Evolutionary conservation across 768 basidiomycete genomes (phyloP).

Genomic region (Tricholoma sp.): DNA sequence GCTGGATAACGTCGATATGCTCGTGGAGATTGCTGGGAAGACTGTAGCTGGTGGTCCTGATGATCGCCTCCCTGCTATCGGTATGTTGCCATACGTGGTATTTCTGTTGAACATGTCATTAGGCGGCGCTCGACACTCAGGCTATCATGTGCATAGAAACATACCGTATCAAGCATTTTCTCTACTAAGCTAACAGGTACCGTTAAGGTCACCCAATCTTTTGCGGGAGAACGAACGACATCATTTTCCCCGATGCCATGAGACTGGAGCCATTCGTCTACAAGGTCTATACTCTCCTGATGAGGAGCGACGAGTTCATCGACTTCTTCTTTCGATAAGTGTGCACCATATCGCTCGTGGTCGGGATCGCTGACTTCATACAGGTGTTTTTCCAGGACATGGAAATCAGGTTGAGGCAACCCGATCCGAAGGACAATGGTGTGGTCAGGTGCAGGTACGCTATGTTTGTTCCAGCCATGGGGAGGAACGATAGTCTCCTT

Average conservation of each 20-base stretch:
- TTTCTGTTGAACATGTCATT: conserved; percentile 31
- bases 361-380: conserved; percentile 55
- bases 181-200: conserved; percentile 59
- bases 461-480: conserved; percentile 40
- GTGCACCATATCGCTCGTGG: conserved; percentile 48
- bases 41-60: conserved; percentile 68
- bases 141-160: conserved; percentile 12
- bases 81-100: conserved; percentile 60
- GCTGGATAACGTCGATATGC: conserved; percentile 66
- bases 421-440: conserved; percentile 54
- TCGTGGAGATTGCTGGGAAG: conserved; percentile 53
- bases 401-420: conserved; percentile 49
- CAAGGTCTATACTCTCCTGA: conserved; percentile 43
- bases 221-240: conserved; percentile 52
- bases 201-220: conserved; percentile 63
- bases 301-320: conserved; percentile 58
- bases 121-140: neutral
- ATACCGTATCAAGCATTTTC: conserved; percentile 66
- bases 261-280: conserved; percentile 57
- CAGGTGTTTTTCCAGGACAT: conserved; percentile 43
- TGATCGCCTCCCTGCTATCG: conserved; percentile 42
- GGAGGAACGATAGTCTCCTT: conserved; percentile 27
- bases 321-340: conserved; percentile 62
- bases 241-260: conserved; percentile 48
- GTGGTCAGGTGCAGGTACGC: conserved; percentile 38